Percentiles rank a stretch among this genome's conserved stretches.
Conservation (phyloP, 164 flowering plant species). For the Magnolia kwangsiensis region DNA sequence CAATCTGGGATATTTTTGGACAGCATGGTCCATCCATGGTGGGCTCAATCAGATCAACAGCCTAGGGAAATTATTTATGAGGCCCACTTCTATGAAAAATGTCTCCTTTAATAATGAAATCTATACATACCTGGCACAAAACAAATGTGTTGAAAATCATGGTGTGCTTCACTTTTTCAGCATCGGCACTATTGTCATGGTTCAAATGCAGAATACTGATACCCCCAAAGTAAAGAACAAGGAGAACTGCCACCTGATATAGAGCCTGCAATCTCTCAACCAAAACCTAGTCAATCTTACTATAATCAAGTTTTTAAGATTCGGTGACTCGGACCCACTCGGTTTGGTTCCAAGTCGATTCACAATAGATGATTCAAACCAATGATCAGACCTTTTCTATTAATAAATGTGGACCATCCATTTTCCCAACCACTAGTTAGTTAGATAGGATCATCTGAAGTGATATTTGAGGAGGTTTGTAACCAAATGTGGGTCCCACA, state of each 20-base stretch:
- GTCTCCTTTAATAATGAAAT: no score
- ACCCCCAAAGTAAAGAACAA: conserved; percentile 71
- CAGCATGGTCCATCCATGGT: no score
- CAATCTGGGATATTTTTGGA: no score
- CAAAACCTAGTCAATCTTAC: not conserved
- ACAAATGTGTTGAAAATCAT: conserved; percentile 90
- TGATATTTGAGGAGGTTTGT: no score
- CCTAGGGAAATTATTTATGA: not conserved
- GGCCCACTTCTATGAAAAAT: not conserved
- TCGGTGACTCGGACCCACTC: not conserved
- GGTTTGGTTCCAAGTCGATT: no score
- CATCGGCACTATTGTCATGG: conserved; percentile 17
- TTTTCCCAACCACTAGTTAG: no score
- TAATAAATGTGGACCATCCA: no score
- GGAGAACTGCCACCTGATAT: conserved; percentile 87
- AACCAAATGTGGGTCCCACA: no score
- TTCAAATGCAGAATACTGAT: conserved; percentile 23
- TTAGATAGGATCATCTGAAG: no score
- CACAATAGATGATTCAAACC: no score
- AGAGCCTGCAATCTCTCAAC: conserved; percentile 49
- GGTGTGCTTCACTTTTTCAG: conserved; percentile 68
- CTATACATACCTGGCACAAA: conserved; percentile 70
- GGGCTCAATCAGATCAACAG: no score
- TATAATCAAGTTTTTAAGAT: not conserved
- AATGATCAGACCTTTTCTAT: no score